Conservation (phyloP, 371 early-diverging fungal species). For the Saksenaea vasiformis region DNA sequence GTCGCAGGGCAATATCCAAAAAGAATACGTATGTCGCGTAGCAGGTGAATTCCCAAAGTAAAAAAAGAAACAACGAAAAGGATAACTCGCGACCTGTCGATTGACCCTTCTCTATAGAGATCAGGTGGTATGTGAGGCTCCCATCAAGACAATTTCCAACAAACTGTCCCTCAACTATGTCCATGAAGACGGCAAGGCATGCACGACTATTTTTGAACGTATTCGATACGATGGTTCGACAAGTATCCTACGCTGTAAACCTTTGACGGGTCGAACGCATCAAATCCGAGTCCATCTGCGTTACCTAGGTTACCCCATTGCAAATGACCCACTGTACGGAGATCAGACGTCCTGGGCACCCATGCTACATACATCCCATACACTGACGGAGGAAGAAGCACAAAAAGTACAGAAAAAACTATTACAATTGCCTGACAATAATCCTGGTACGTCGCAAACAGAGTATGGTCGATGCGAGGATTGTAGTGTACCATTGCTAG, state of each 20-base stretch:
- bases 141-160: slow-evolving; percentile 78
- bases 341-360: slow-evolving; percentile 72
- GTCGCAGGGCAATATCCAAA: slow-evolving; percentile 65
- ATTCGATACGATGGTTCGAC: slow-evolving; percentile 66
- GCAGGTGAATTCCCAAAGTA: slow-evolving; percentile 85
- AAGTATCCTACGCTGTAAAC: slow-evolving; percentile 75
- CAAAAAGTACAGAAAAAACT: slow-evolving; percentile 13
- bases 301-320: slow-evolving; percentile 95
- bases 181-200: slow-evolving; percentile 80
- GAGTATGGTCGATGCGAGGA: slow-evolving; percentile 38
- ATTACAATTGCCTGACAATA: neutral
- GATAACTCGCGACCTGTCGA: neutral
- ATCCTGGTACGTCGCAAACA: slow-evolving; percentile 13
- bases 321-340: slow-evolving; percentile 94
- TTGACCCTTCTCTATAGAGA: slow-evolving; percentile 29
- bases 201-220: slow-evolving; percentile 72
- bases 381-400: slow-evolving; percentile 16
- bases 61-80: slow-evolving; percentile 10
- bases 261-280: slow-evolving; percentile 97
- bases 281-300: slow-evolving; percentile 99
- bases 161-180: slow-evolving; percentile 89
- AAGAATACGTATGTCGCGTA: slow-evolving; percentile 89
- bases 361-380: slow-evolving; percentile 57
- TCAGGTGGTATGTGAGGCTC: slow-evolving; percentile 69
- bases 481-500: slow-evolving; percentile 50